phyloP scores from a whole-genome alignment of 257 asterid species.

The Solanum paucissectum region DNA sequence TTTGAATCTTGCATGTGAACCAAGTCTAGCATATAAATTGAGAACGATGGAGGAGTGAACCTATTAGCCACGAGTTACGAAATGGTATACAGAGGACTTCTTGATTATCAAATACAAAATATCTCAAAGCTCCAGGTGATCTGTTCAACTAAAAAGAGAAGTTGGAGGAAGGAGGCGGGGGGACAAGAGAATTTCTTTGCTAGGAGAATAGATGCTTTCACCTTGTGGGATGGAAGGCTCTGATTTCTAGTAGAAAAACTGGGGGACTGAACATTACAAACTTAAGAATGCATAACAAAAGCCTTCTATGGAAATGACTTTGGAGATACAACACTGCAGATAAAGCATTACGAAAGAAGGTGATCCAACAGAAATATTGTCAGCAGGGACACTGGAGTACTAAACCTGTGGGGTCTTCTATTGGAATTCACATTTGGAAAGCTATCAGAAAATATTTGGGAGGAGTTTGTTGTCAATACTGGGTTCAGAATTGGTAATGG shows the following conservation, averaged over 20 bases:
- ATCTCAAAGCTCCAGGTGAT: not conserved
- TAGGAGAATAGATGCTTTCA: not conserved
- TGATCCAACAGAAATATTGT: not conserved
- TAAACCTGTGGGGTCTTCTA: not conserved
- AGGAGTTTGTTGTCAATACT: constrained; percentile 78
- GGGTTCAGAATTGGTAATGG: not conserved
- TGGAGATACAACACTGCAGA: not conserved
- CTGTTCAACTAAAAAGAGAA: not conserved
- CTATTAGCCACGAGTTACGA: not conserved
- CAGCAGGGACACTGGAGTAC: not conserved
- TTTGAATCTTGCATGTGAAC: not conserved
- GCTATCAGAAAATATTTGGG: constrained; percentile 6
- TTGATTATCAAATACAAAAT: not conserved
- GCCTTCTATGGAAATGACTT: not conserved
- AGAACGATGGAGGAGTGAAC: not conserved
- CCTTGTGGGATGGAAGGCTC: not conserved
- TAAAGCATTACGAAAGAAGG: not conserved
- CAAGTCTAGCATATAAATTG: not conserved
- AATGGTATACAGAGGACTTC: not conserved
- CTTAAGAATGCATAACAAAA: not conserved
- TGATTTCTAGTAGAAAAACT: not conserved
- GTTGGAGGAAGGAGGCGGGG: not conserved
- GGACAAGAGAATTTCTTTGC: not conserved
- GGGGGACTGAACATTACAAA: not conserved
- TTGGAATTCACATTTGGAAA: not conserved